Evolutionary conservation across 345 rosid genomes (phyloP).

Genomic region (Cardamine resedifolia): DNA sequence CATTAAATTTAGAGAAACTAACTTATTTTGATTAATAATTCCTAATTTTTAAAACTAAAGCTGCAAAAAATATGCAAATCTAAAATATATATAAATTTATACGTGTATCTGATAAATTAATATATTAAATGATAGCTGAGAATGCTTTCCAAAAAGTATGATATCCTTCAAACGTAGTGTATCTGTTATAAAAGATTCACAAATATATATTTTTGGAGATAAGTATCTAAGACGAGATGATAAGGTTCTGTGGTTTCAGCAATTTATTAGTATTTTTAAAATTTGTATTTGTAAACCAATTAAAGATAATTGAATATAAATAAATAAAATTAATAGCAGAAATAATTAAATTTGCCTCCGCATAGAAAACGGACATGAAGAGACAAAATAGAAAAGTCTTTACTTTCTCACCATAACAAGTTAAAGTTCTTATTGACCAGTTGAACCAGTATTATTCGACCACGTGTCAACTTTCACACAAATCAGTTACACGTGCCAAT

Average conservation of each 20-base stretch:
- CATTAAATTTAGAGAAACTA: neutral
- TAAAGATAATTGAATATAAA: neutral
- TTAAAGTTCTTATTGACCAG: slow-evolving; percentile 25
- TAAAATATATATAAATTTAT: neutral
- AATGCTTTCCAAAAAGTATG: neutral
- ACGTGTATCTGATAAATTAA: neutral
- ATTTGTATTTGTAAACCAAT: too few species aligned
- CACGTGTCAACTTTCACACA: slow-evolving; percentile 33
- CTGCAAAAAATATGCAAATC: neutral
- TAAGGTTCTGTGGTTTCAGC: too few species aligned
- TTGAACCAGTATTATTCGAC: neutral
- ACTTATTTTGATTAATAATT: neutral
- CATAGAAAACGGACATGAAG: slow-evolving; percentile 29
- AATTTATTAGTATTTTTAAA: too few species aligned
- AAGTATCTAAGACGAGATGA: too few species aligned
- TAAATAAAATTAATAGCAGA: neutral
- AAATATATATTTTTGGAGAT: neutral
- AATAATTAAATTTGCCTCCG: neutral
- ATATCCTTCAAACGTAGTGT: neutral
- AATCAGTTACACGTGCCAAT: slow-evolving; percentile 15
- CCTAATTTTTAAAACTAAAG: neutral
- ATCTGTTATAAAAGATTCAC: neutral
- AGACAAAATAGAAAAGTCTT: slow-evolving; percentile 37
- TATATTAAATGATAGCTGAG: neutral
- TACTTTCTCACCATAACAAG: slow-evolving; percentile 27